phyloP scores from a whole-genome alignment of 768 basidiomycete species.

The Clavaria fumosa region DNA sequence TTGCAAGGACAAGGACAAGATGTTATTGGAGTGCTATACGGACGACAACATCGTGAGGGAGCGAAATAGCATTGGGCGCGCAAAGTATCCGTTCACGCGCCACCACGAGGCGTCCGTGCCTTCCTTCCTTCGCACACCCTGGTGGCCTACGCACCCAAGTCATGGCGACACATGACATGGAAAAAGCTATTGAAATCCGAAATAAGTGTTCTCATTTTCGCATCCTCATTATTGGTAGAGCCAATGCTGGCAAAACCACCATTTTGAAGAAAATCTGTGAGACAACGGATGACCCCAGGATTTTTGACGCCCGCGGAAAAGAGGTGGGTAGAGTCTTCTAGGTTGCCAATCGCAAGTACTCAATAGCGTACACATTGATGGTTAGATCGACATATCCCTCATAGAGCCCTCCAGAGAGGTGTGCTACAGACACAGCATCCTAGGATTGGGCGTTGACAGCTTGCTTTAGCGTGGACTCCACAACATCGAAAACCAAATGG shows the following conservation, averaged over 20 bases:
- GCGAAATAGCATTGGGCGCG: too few relatives aligned
- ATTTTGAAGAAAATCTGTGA: constrained; percentile 25
- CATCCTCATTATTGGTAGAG: constrained; percentile 25
- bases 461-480: constrained; percentile 19
- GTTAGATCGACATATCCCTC: neutral
- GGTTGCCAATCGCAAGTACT: neutral
- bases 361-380: neutral
- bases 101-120: too few relatives aligned
- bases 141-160: too few relatives aligned
- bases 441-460: neutral
- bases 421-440: neutral
- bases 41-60: too few relatives aligned
- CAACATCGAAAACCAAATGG: constrained; percentile 18
- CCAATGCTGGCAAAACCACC: constrained; percentile 28
- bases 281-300: constrained; percentile 17
- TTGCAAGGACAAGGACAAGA: too few relatives aligned
- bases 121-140: too few relatives aligned
- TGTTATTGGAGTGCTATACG: too few relatives aligned
- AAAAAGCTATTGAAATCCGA: too few relatives aligned
- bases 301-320: constrained; percentile 13
- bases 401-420: neutral
- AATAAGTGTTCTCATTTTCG: constrained; percentile 20
- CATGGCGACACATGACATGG: too few relatives aligned
- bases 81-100: too few relatives aligned
- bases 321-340: neutral